phyloP scores from a whole-genome alignment of 202 grass and related monocot genomes.

The Carex arenaria region DNA sequence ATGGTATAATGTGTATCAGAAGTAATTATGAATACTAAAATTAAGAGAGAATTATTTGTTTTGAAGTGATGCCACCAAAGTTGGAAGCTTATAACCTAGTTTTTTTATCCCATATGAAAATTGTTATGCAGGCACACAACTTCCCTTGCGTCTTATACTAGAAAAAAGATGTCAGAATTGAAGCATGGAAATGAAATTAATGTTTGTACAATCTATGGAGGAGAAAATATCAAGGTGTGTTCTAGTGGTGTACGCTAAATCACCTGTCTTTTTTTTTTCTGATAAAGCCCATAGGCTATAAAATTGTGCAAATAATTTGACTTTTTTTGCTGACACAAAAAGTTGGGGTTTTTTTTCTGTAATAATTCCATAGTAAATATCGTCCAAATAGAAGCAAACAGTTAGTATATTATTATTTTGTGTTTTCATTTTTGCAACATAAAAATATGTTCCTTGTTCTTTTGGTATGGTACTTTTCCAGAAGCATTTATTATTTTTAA shows the following conservation, averaged over 20 bases:
- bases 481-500: background rate
- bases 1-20: background rate
- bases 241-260: background rate
- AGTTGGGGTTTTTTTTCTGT: background rate
- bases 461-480: background rate
- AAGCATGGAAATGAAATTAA: conserved; percentile 76
- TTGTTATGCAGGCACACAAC: conserved; percentile 59
- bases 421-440: background rate
- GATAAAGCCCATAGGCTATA: background rate
- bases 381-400: background rate
- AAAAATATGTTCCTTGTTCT: background rate
- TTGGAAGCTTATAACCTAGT: conserved; percentile 5
- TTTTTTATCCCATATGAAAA: background rate
- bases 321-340: background rate
- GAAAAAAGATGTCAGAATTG: conserved; percentile 67
- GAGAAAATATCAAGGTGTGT: conserved; percentile 42
- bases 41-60: background rate
- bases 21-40: background rate
- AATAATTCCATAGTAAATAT: background rate
- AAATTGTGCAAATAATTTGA: background rate
- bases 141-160: conserved; percentile 61
- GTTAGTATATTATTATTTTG: background rate
- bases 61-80: background rate
- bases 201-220: conserved; percentile 77
- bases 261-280: background rate